Evolutionary conservation across 805 yeast species (phyloP).

Genomic region (Saccharomycopsis sp.): DNA sequence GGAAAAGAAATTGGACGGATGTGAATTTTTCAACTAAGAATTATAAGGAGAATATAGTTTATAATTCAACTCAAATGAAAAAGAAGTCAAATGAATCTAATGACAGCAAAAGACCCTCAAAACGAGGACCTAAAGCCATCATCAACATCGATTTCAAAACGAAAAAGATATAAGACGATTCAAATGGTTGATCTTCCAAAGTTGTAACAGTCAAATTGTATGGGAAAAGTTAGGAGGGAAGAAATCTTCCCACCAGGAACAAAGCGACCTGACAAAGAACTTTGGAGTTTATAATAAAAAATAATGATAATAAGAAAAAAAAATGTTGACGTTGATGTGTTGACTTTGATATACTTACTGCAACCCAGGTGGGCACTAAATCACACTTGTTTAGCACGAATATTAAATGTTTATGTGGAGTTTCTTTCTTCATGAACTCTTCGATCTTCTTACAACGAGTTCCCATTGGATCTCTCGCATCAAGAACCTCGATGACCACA

Average conservation of each 20-base stretch:
- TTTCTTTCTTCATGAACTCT: conserved; percentile 85
- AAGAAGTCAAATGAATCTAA: conserved; percentile 32
- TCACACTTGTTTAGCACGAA: conserved; percentile 96
- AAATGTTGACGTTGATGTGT: conserved; percentile 15
- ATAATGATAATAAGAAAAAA: conserved; percentile 10
- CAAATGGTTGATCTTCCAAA: conserved; percentile 76
- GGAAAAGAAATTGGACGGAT: conserved; percentile 5
- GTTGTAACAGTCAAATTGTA: conserved; percentile 90
- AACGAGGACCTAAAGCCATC: conserved; percentile 28
- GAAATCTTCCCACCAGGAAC: conserved; percentile 23
- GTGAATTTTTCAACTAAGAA: conserved; percentile 22
- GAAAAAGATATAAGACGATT: conserved; percentile 43
- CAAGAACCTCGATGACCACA: conserved; percentile 92
- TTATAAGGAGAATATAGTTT: conserved; percentile 2
- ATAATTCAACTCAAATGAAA: conserved; percentile 42
- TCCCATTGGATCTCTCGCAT: conserved; percentile 96
- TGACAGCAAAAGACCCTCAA: conserved; percentile 37
- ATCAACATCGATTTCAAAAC: conserved; percentile 39
- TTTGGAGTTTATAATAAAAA: conserved; percentile 45
- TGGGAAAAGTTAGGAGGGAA: conserved; percentile 26
- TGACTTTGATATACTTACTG: conserved; percentile 63
- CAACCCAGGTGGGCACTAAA: conserved; percentile 98
- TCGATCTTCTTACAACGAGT: conserved; percentile 93
- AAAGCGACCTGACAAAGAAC: conserved; percentile 77
- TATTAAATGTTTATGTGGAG: conserved; percentile 93